These are phyloP conservation scores for Cicer arietinum DNA, from an alignment of 306 rosid genomes.

Conservation along the genomic window DNA sequence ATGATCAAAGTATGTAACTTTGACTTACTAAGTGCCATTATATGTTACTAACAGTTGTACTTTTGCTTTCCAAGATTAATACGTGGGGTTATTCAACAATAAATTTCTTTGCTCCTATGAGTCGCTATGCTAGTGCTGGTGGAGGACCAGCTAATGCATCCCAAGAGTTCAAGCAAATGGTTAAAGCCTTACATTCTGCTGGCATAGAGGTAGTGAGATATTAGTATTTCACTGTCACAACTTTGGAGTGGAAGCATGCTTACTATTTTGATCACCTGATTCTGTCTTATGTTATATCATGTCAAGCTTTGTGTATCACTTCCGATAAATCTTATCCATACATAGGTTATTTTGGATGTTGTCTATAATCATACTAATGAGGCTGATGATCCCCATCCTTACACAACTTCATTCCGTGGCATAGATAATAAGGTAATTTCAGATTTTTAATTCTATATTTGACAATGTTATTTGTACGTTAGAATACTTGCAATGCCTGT, in stretches of 20 bases:
- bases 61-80: constrained; percentile 68
- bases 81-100: constrained; percentile 99
- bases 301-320: constrained; percentile 36
- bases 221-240: constrained; percentile 19
- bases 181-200: constrained; percentile 90
- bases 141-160: constrained; percentile 93
- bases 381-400: constrained; percentile 76
- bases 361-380: constrained; percentile 97
- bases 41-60: constrained; percentile 34
- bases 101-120: constrained; percentile 97
- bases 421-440: constrained; percentile 87
- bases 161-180: constrained; percentile 88
- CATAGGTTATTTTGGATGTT: constrained; percentile 94
- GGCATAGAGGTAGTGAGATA: constrained; percentile 87
- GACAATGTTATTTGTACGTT: constrained; percentile 12
- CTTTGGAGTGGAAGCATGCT: constrained; percentile 27
- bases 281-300: constrained; percentile 28
- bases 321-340: constrained; percentile 38
- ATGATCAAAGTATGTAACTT: constrained; percentile 35
- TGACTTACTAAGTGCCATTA: constrained; percentile 36
- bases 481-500: constrained; percentile 19
- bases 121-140: constrained; percentile 96
- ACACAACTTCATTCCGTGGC: constrained; percentile 94
- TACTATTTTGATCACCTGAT: constrained; percentile 15
- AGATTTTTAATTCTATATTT: constrained; percentile 38